Conservation (phyloP, 768 basidiomycete genomes). For the Phylloporus rhodoxanthus region DNA sequence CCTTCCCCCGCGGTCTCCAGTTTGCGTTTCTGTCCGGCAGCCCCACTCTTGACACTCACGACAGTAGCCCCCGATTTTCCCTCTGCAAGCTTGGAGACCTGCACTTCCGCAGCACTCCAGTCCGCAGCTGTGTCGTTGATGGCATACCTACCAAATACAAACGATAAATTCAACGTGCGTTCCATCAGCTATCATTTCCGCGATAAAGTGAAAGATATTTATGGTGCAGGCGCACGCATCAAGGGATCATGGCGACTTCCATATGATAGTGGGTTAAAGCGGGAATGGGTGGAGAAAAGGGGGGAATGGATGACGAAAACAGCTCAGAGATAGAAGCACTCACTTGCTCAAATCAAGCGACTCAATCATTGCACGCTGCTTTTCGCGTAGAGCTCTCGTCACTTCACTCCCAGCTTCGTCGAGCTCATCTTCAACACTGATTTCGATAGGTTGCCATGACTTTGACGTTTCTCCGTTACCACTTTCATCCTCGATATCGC, state of each 20-base stretch:
- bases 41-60: constrained; percentile 61
- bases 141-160: constrained; percentile 47
- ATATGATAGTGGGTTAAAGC: constrained; percentile 1
- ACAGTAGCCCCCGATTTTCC: constrained; percentile 54
- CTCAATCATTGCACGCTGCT: constrained; percentile 84
- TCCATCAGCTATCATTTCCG: not conserved
- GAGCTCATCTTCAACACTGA: constrained; percentile 58
- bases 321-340: constrained; percentile 30
- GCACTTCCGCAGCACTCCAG: constrained; percentile 70
- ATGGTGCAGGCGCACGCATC: not conserved
- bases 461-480: constrained; percentile 1
- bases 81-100: constrained; percentile 50
- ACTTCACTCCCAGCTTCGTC: constrained; percentile 72
- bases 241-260: not conserved
- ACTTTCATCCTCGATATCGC: constrained; percentile 10
- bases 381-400: constrained; percentile 47
- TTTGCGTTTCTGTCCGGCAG: constrained; percentile 55
- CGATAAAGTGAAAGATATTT: not conserved
- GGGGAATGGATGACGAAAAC: not conserved
- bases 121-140: constrained; percentile 67
- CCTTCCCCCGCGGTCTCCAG: constrained; percentile 28
- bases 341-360: constrained; percentile 84
- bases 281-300: constrained; percentile 4
- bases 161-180: not conserved
- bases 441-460: constrained; percentile 42